Evolutionary conservation across 179 eudicot species (phyloP).

Genomic region (Kewa caespitosa): DNA sequence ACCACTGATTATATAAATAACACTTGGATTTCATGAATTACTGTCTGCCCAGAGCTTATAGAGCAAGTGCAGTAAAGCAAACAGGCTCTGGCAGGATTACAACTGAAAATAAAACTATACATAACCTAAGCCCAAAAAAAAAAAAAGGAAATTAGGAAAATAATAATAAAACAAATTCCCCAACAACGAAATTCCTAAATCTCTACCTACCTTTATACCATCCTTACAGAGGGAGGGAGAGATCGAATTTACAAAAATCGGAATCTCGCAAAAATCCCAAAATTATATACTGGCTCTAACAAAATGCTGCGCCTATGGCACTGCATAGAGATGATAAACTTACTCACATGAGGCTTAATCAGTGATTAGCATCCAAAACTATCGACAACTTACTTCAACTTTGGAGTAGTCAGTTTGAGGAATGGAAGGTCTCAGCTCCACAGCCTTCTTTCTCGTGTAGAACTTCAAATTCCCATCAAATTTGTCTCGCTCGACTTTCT

Average conservation of each 20-base stretch:
- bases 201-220: background rate
- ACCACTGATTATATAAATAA: background rate
- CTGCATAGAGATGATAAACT: background rate
- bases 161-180: background rate
- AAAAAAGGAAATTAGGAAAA: background rate
- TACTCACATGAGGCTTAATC: background rate
- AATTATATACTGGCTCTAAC: background rate
- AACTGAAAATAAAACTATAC: conserved; percentile 14
- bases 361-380: conserved; percentile 8
- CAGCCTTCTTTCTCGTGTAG: conserved; percentile 45
- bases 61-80: background rate
- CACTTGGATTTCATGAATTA: background rate
- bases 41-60: conserved; percentile 11
- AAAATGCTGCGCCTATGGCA: background rate
- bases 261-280: conserved; percentile 9
- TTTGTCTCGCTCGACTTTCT: conserved; percentile 23
- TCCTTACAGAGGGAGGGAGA: background rate
- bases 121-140: background rate
- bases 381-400: conserved; percentile 39
- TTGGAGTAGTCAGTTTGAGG: conserved; percentile 28
- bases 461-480: conserved; percentile 27
- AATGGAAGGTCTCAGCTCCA: conserved; percentile 26
- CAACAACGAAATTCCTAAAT: conserved; percentile 8
- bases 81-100: background rate
- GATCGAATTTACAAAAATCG: conserved; percentile 17